These are phyloP conservation scores for Stephanodiscus triporus DNA, from an alignment of 108 stramenopile genomes.

Conservation along the genomic window DNA sequence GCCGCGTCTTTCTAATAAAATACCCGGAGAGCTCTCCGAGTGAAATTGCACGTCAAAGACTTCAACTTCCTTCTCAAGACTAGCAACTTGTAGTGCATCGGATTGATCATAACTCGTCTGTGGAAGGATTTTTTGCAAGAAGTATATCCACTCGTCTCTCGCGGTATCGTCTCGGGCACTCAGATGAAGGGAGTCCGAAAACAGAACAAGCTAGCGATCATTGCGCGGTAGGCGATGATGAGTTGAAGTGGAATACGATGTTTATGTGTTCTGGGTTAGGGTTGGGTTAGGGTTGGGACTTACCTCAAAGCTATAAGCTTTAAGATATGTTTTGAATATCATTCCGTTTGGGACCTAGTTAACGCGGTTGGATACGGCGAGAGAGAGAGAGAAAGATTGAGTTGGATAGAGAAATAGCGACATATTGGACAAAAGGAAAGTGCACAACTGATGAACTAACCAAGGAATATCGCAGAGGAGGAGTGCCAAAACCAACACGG, in stretches of 20 bases:
- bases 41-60: conserved; percentile 19
- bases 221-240: not conserved
- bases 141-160: conserved; percentile 24
- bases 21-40: conserved; percentile 27
- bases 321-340: conserved; percentile 33
- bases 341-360: conserved; percentile 20
- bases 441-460: not conserved
- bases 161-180: conserved; percentile 18
- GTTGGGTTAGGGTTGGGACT: no score
- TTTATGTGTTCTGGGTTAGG: not conserved
- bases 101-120: conserved; percentile 14
- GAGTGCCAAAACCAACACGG: conserved; percentile 28
- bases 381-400: not conserved
- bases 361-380: not conserved
- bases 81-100: conserved; percentile 33
- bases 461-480: conserved; percentile 5
- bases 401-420: not conserved
- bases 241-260: not conserved
- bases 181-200: conserved; percentile 40
- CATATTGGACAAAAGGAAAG: not conserved
- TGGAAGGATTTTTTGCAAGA: conserved; percentile 27
- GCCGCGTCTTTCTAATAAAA: conserved; percentile 35
- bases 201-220: conserved; percentile 18
- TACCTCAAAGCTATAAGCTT: conserved; percentile 29
- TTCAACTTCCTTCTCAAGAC: conserved; percentile 20